Conservation (phyloP, 805 yeast species). For the Kurtzmaniella fragi region DNA sequence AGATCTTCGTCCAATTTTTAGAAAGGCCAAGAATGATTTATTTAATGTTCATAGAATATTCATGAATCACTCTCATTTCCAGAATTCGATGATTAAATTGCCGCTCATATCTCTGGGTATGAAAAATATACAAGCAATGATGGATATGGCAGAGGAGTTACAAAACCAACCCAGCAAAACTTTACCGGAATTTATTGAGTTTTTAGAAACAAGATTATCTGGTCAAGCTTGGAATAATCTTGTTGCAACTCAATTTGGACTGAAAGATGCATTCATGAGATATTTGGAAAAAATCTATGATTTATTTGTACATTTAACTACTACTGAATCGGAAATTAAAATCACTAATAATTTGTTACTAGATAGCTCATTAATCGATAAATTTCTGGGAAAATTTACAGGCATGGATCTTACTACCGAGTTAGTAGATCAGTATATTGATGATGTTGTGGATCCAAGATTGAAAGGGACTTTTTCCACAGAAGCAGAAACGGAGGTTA, state of each 20-base stretch:
- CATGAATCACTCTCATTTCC: neutral
- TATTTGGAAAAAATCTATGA: slow-evolving; percentile 21
- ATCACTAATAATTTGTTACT: slow-evolving; percentile 13
- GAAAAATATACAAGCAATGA: neutral
- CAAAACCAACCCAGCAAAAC: neutral
- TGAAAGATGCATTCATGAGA: slow-evolving; percentile 15
- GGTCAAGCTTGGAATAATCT: slow-evolving; percentile 11
- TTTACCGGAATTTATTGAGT: neutral
- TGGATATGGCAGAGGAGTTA: neutral
- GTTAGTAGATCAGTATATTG: slow-evolving; percentile 19
- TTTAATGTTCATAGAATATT: no score
- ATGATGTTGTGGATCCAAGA: slow-evolving; percentile 15
- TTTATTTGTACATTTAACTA: slow-evolving; percentile 14
- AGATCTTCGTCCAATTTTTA: neutral
- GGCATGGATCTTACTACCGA: slow-evolving; percentile 16
- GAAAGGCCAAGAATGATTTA: neutral
- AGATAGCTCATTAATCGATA: slow-evolving; percentile 13
- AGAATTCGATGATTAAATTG: neutral
- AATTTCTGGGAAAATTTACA: slow-evolving; percentile 9
- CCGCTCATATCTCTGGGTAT: neutral
- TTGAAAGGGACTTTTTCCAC: slow-evolving; percentile 3
- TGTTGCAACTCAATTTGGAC: slow-evolving; percentile 20
- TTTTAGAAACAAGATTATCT: neutral
- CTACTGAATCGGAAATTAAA: slow-evolving; percentile 4
- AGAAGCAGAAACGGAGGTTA: neutral